These are phyloP conservation scores for Coelastrella sp. DNA, from an alignment of 139 green algal species.

Conservation along the genomic window DNA sequence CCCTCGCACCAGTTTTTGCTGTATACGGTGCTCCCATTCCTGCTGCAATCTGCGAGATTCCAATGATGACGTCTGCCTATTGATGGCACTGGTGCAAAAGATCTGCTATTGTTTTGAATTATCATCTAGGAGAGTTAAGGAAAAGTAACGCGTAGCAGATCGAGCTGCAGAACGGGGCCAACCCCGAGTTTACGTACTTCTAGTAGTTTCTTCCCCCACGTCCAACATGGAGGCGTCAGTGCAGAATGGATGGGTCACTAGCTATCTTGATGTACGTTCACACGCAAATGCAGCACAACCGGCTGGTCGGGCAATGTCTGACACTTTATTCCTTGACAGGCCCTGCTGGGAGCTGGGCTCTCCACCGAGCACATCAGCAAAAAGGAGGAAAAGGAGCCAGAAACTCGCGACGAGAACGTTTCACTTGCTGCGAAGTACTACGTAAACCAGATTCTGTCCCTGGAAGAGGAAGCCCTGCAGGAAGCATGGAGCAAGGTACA, in stretches of 20 bases:
- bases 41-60: neutral
- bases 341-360: conserved; percentile 47
- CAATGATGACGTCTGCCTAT: neutral
- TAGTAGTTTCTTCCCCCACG: neutral
- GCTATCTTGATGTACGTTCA: neutral
- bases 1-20: neutral
- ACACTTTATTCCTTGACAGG: neutral
- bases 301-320: neutral
- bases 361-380: conserved; percentile 38
- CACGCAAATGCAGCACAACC: conserved; percentile 54
- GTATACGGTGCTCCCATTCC: neutral
- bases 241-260: neutral
- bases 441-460: conserved; percentile 80
- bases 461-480: conserved; percentile 80
- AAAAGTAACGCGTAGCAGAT: neutral
- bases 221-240: neutral
- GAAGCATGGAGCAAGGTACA: conserved; percentile 77
- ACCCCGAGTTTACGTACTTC: neutral
- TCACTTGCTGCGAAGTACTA: conserved; percentile 74
- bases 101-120: conserved; percentile 6
- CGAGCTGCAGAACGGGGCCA: neutral
- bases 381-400: neutral
- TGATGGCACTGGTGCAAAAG: neutral
- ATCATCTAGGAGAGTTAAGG: conserved; percentile 13
- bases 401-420: conserved; percentile 48